A percentile compares a stretch with the other conserved stretches of the same genome.
These are phyloP conservation scores for Penicillium olsonii DNA, from an alignment of 2,329 filamentous ascomycete species.

Conservation along the genomic window DNA sequence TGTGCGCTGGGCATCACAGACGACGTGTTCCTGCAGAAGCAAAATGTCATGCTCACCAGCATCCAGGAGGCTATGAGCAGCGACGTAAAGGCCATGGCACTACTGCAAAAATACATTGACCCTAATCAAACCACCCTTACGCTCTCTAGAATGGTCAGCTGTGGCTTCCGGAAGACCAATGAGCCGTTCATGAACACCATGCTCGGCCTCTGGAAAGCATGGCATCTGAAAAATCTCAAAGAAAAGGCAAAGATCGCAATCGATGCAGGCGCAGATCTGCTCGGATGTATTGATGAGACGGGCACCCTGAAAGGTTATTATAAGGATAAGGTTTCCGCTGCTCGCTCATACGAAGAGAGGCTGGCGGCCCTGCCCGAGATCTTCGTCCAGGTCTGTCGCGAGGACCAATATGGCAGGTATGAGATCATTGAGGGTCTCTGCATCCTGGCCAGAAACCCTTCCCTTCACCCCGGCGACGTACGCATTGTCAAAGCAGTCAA, in stretches of 20 bases:
- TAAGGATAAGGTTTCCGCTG: conserved; percentile 43
- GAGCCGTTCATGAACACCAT: conserved; percentile 85
- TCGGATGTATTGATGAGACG: conserved; percentile 88
- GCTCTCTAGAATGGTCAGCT: conserved; percentile 73
- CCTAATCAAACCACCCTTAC: conserved; percentile 77
- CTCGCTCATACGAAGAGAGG: conserved; percentile 43
- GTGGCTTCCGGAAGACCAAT: conserved; percentile 71
- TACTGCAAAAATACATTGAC: conserved; percentile 77
- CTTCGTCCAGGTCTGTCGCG: conserved; percentile 76
- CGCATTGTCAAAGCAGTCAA: conserved; percentile 85
- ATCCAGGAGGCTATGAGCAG: conserved; percentile 71
- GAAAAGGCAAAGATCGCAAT: conserved; percentile 87
- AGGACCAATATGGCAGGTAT: conserved; percentile 56
- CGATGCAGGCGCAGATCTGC: conserved; percentile 79
- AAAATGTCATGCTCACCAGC: conserved; percentile 66
- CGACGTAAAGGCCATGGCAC: conserved; percentile 62
- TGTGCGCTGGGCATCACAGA: conserved; percentile 73
- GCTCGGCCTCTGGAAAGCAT: conserved; percentile 81
- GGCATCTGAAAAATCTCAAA: conserved; percentile 86
- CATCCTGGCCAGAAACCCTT: conserved; percentile 86
- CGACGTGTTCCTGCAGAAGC: conserved; percentile 65
- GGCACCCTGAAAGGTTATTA: conserved; percentile 71
- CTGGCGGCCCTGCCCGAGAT: conserved; percentile 72
- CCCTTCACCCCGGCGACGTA: conserved; percentile 88
- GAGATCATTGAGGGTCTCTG: conserved; percentile 74